Base-by-base conservation (phyloP, 2,329 filamentous ascomycete species). In the Exserohilum turcica region DNA sequence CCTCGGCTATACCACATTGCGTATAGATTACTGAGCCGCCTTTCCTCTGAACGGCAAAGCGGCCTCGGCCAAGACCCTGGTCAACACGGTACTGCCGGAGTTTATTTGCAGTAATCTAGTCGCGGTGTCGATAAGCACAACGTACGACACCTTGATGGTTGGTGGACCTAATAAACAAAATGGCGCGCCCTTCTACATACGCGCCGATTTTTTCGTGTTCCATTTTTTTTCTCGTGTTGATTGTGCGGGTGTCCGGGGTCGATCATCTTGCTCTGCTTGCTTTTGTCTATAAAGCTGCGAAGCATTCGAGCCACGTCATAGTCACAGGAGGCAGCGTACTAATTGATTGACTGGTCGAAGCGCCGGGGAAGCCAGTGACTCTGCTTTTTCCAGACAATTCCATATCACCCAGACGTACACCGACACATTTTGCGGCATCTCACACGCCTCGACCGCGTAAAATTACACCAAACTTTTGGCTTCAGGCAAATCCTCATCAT, bases 21-120 rank as follows among this genome's bases (percentile, higher is more conserved):
- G 61, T 18, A 40, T 54, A 47, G 43, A 43, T 18, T 13, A 3
- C 16, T 5, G 13, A 32, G 24, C 18, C 21, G 47, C 50, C 46
- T 29, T 35, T 57, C 29, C 44, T 44, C 9, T 3, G 33, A 29
- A 16, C 15, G 36, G 61, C 13, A 58, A 61, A 48, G 61, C 33
- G 33, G 13, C 29, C 52, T 57, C 52, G 52, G 50, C 33, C 56
- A 57, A 21, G 54, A 55, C 52, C 53, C 52, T 58, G 56, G 51
- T 60, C 49, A 61, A 57, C 56, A 57, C 51, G 59, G 60, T 60
- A 45, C 57, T 52, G 33, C 33, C 46, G 48, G 59, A 57, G 51
- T 49, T 52, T 57, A 55, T 52, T 54, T 57, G 44, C 29, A 44
- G 44, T 29, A 44, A 39, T 31, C 33, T 32, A 38, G 47, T 45